A percentile compares a stretch with the other conserved stretches of the same genome.
Evolutionary conservation across 257 asterid genomes (phyloP).

Genomic region (Salvia splendens): DNA sequence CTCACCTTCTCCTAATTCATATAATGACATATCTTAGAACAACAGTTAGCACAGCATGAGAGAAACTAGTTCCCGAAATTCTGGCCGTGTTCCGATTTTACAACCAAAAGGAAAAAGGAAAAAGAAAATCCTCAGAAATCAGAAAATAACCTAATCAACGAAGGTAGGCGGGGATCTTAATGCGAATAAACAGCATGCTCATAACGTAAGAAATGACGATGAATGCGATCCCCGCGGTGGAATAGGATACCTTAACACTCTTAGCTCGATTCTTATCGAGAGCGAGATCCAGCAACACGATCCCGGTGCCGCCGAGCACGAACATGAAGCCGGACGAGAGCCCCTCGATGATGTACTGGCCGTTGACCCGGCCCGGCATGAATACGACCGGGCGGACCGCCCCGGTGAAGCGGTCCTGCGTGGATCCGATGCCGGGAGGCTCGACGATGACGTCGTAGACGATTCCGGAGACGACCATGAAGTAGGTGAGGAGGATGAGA

Average conservation of each 20-base stretch:
- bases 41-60: constrained; percentile 1
- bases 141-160: constrained; percentile 42
- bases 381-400: constrained; percentile 84
- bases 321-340: constrained; percentile 94
- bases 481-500: constrained; percentile 84
- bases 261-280: constrained; percentile 75
- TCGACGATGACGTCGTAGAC: constrained; percentile 94
- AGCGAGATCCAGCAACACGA: constrained; percentile 81
- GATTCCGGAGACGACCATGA: constrained; percentile 95
- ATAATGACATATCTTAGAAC: constrained; percentile 23
- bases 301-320: constrained; percentile 87
- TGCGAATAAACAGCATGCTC: constrained; percentile 90
- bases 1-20: constrained; percentile 21
- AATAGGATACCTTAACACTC: constrained; percentile 82
- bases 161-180: constrained; percentile 89
- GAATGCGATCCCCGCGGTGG: constrained; percentile 71
- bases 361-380: constrained; percentile 88
- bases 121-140: not conserved
- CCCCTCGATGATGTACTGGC: constrained; percentile 93
- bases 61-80: not conserved
- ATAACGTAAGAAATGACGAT: constrained; percentile 78
- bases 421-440: constrained; percentile 96
- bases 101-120: constrained; percentile 5
- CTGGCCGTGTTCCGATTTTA: constrained; percentile 5
- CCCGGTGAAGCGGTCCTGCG: constrained; percentile 79